These are phyloP conservation scores for Rhodotorula glutinis DNA, from an alignment of 1,284 basidiomycete species.

Conservation along the genomic window DNA sequence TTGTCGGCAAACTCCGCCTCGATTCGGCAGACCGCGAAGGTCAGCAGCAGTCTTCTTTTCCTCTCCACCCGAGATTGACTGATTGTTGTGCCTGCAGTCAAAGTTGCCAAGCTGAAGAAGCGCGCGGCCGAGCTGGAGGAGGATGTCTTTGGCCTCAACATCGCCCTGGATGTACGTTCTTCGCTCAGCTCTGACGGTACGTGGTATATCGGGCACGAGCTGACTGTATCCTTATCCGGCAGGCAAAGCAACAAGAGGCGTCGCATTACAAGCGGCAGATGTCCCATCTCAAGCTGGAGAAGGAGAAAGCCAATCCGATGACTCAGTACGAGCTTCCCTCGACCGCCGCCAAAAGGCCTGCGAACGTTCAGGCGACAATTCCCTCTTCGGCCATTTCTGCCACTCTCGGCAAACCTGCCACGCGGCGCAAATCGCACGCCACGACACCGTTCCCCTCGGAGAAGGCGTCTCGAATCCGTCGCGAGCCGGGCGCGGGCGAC, in stretches of 20 bases:
- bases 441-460: constrained; percentile 8
- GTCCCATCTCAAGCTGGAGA: constrained; percentile 24
- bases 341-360: not conserved
- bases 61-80: too few relatives aligned
- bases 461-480: not conserved
- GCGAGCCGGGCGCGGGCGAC: not conserved
- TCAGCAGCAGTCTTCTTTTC: constrained; percentile 1
- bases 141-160: constrained; percentile 37
- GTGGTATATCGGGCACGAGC: not conserved
- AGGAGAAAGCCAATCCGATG: not conserved
- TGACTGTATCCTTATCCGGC: not conserved
- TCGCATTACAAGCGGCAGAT: constrained; percentile 36
- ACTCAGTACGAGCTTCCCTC: not conserved
- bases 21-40: constrained; percentile 36
- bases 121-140: constrained; percentile 31
- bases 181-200: not conserved
- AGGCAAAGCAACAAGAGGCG: constrained; percentile 39
- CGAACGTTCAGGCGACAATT: not conserved
- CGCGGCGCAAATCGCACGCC: constrained; percentile 1
- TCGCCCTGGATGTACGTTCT: constrained; percentile 33
- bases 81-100: constrained; percentile 17
- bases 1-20: constrained; percentile 27
- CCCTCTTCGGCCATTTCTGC: not conserved
- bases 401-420: not conserved
- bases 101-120: constrained; percentile 34